These are phyloP conservation scores for Candida verbasci DNA, from an alignment of 805 yeast species.

Conservation along the genomic window DNA sequence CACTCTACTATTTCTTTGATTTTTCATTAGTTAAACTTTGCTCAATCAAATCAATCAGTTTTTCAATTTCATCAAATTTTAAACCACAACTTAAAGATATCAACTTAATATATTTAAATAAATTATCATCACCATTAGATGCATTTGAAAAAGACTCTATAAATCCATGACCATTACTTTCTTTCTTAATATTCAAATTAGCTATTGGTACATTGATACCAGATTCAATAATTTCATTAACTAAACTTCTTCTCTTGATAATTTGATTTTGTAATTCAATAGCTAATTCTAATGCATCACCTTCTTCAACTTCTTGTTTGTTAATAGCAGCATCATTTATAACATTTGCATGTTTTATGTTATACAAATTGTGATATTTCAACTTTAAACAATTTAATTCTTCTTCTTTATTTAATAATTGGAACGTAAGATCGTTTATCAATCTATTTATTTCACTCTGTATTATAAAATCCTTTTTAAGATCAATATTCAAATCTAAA, in stretches of 20 bases:
- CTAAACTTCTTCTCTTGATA: slow-evolving; percentile 15
- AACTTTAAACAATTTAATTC: slow-evolving; percentile 16
- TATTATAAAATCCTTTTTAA: slow-evolving; percentile 26
- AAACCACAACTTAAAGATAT: slow-evolving; percentile 41
- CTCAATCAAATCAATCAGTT: slow-evolving; percentile 39
- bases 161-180: not conserved
- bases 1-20: no score
- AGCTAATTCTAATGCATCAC: slow-evolving; percentile 2
- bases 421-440: slow-evolving; percentile 36
- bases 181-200: not conserved
- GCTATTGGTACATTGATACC: slow-evolving; percentile 14
- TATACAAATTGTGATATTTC: slow-evolving; percentile 1
- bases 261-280: slow-evolving; percentile 25
- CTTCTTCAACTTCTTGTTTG: not conserved
- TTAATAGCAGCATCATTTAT: not conserved
- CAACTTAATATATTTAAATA: slow-evolving; percentile 34
- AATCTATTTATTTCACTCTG: slow-evolving; percentile 39
- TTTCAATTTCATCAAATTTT: slow-evolving; percentile 36
- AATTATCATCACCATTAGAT: slow-evolving; percentile 6
- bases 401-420: slow-evolving; percentile 27
- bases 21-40: slow-evolving; percentile 33
- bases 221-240: slow-evolving; percentile 13
- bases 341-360: not conserved
- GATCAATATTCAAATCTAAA: slow-evolving; percentile 15
- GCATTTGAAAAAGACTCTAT: not conserved